These are phyloP conservation scores for Groenewaldozyma salmanticensis DNA, from an alignment of 805 yeast genomes.

Conservation along the genomic window DNA sequence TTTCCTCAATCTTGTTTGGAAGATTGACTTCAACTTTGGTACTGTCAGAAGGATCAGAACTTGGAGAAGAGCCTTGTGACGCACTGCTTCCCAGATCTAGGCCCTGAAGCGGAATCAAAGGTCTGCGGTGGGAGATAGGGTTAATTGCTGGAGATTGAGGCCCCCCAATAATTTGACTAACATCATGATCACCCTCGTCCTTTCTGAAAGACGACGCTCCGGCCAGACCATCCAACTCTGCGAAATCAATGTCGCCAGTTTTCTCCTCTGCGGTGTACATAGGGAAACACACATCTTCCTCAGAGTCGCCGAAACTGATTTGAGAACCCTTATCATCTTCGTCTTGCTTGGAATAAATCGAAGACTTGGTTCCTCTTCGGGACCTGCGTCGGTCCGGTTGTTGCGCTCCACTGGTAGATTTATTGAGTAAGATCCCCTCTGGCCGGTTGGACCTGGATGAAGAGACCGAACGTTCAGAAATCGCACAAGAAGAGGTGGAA, in stretches of 20 bases:
- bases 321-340: slow-evolving; percentile 25
- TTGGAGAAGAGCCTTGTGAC: slow-evolving; percentile 1
- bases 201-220: slow-evolving; percentile 17
- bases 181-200: slow-evolving; percentile 1
- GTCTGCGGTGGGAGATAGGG: slow-evolving; percentile 3
- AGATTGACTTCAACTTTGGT: slow-evolving; percentile 3
- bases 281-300: slow-evolving; percentile 97
- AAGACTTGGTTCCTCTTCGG: slow-evolving; percentile 22
- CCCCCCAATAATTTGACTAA: neutral
- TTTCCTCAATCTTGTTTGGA: neutral
- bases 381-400: slow-evolving; percentile 11
- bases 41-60: slow-evolving; percentile 6
- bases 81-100: neutral
- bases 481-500: slow-evolving; percentile 14
- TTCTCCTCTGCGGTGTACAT: slow-evolving; percentile 55
- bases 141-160: too few species aligned
- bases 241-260: slow-evolving; percentile 84
- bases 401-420: slow-evolving; percentile 7
- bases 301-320: slow-evolving; percentile 57
- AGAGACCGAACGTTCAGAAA: slow-evolving; percentile 13
- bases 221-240: slow-evolving; percentile 77
- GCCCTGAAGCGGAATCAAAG: slow-evolving; percentile 2
- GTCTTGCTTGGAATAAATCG: slow-evolving; percentile 38
- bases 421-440: slow-evolving; percentile 16
- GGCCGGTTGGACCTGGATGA: slow-evolving; percentile 6